Evolutionary conservation across 441 rosid species (phyloP), one percentile per base, ranked within the genome.

Genomic region (Hura crepitans): DNA sequence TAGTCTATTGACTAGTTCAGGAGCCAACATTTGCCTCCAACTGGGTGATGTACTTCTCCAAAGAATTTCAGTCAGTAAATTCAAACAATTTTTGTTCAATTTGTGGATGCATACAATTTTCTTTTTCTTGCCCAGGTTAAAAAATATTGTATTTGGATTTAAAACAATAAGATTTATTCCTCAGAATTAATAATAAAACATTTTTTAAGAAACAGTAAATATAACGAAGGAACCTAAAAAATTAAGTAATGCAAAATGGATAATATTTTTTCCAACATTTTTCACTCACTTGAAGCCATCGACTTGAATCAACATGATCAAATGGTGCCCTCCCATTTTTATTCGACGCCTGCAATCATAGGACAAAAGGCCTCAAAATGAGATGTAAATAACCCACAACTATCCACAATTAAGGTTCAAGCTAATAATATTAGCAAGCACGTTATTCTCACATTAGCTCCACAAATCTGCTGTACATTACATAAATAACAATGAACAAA

Each of bases 271-370:
- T 53, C 30, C 55, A 58, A 30, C 63, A 66, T 78, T 58, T 66
- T 74, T 42, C 33, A 77, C 97, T 87, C 84, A 94, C 99, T 78
- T 87, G 99, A 76, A 94, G 88, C 97, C 97, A 94, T 59, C 97
- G 92, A 50, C 76, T 86, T 72, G 97, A 88, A 75, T 94, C 97
- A 54, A 70, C 70, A 70, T 94, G 94, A 74, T 94, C 99, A 43
- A 82, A 80, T 45, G 86, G 85, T 74, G 86, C 89, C 84, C 91
- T 87, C 72, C 79, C 86, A 82, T 87, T 87, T 87, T 87, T 86
- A 61, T 71, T 87, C 66, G 92, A 79, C 70, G 89, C 78, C 99
- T 94, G 85, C 73, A 80, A 66, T 73, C 59, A 67, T 42, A 45
- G 45, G 28, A 57, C 18, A 66, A 56, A 69, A 1, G 18, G 50